Conservation (phyloP, 78 protist genomes). For the Diacronema lutheri region DNA sequence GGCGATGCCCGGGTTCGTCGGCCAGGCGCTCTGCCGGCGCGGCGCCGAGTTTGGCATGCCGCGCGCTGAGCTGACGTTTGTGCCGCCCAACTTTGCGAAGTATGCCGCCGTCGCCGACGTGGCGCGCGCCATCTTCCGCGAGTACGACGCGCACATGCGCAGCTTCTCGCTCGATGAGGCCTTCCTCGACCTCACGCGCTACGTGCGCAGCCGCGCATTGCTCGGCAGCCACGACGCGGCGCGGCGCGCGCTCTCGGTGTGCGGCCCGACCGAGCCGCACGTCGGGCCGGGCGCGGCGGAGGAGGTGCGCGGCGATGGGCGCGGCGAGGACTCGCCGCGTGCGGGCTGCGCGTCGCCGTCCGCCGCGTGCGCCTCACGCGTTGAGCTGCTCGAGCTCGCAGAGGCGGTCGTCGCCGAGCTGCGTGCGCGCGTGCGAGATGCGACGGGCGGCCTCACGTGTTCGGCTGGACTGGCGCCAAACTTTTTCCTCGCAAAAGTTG, state of each 20-base stretch:
- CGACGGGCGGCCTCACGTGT: slow-evolving; percentile 37
- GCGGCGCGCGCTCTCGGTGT: not conserved
- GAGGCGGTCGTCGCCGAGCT: slow-evolving; percentile 9
- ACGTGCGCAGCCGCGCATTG: not conserved
- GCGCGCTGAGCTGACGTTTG: not conserved
- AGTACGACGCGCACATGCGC: slow-evolving; percentile 17
- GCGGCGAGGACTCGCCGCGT: too few species aligned
- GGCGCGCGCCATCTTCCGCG: slow-evolving; percentile 11
- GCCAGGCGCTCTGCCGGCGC: slow-evolving; percentile 20
- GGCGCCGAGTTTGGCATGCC: not conserved
- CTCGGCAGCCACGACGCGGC: not conserved
- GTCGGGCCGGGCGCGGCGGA: not conserved
- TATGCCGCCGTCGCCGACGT: not conserved
- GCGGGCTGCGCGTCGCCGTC: too few species aligned
- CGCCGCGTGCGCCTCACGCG: not conserved
- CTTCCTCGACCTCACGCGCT: slow-evolving; percentile 44
- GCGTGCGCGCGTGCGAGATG: not conserved
- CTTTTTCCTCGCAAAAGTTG: slow-evolving; percentile 34
- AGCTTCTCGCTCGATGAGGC: slow-evolving; percentile 51
- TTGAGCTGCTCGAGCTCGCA: not conserved
- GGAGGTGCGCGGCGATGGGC: not conserved
- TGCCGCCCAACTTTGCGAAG: not conserved
- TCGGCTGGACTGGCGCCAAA: slow-evolving; percentile 44
- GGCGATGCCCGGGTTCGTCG: slow-evolving; percentile 74
- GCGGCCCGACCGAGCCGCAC: too few species aligned